A percentile compares a stretch with the other conserved stretches of the same genome.
phyloP scores from a whole-genome alignment of 1,284 basidiomycete species.

The Boletus mariae region DNA sequence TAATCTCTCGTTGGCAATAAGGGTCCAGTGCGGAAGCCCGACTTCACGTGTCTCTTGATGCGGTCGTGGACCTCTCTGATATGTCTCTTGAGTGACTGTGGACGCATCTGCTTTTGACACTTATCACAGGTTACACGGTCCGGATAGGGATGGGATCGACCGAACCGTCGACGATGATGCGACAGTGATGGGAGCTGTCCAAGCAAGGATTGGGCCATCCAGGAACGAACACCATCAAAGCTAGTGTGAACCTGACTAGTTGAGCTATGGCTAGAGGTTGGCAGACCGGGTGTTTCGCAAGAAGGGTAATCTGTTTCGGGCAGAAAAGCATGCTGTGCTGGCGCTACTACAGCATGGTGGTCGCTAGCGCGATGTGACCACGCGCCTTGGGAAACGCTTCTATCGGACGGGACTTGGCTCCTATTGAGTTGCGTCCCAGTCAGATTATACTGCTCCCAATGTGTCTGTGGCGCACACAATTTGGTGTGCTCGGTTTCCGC shows the following conservation, averaged over 20 bases:
- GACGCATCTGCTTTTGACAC: conserved; percentile 21
- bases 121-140: conserved; percentile 8
- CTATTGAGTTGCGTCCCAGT: neutral
- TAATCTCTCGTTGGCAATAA: neutral
- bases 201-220: neutral
- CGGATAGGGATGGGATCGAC: neutral
- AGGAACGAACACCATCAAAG: neutral
- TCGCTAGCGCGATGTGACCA: neutral
- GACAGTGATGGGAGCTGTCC: conserved; percentile 1
- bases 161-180: conserved; percentile 3
- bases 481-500: neutral
- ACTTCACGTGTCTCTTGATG: conserved; percentile 15
- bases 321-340: conserved; percentile 8
- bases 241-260: neutral
- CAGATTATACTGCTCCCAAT: neutral
- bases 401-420: conserved; percentile 17
- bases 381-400: neutral
- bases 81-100: conserved; percentile 18
- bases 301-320: neutral
- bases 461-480: conserved; percentile 1
- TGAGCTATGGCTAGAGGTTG: neutral
- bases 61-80: conserved; percentile 17
- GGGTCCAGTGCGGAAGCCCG: neutral
- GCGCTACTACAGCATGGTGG: conserved; percentile 24
- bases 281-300: neutral